Percentiles rank a stretch among this genome's conserved stretches.
phyloP scores from a whole-genome alignment of 768 basidiomycete species.

The Cantharellus cinnabarinus region DNA sequence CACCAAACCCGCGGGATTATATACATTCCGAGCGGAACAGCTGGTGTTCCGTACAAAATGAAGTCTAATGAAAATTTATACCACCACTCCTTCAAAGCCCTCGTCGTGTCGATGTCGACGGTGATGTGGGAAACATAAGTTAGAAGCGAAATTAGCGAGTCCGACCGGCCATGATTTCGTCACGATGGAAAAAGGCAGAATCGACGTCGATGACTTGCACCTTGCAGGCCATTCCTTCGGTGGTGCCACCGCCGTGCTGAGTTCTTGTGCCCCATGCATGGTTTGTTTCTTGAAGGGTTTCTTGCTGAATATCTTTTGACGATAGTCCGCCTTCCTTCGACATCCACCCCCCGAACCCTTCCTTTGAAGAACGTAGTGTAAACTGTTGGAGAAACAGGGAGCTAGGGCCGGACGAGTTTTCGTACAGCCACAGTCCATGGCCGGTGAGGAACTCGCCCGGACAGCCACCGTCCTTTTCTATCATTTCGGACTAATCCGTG shows the following conservation, averaged over 20 bases:
- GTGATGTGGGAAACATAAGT: not conserved
- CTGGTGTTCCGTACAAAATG: conserved; percentile 43
- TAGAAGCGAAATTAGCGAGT: conserved; percentile 22
- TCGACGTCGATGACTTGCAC: conserved; percentile 17
- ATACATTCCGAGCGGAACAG: conserved; percentile 45
- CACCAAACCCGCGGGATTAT: conserved; percentile 12
- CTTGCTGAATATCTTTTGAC: not conserved
- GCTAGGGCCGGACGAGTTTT: no score
- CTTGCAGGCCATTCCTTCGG: conserved; percentile 39
- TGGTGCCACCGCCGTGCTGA: conserved; percentile 26
- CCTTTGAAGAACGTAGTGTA: conserved; percentile 28
- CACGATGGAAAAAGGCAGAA: conserved; percentile 12
- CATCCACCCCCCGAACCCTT: conserved; percentile 27
- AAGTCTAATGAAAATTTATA: conserved; percentile 37
- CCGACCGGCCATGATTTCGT: conserved; percentile 7
- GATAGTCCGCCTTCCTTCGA: conserved; percentile 37
- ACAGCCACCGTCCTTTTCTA: no score
- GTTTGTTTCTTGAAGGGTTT: not conserved
- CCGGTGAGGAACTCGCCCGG: no score
- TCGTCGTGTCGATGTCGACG: conserved; percentile 18
- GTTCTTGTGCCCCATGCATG: conserved; percentile 8
- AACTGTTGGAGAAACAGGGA: no score
- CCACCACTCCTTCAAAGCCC: conserved; percentile 30
- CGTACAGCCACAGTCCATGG: no score
- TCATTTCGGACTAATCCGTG: no score